A percentile compares a stretch with the other conserved stretches of the same genome.
Conservation (phyloP, 192 early-diverging fungal genomes). For the Phlyctochytrium arcticum region DNA sequence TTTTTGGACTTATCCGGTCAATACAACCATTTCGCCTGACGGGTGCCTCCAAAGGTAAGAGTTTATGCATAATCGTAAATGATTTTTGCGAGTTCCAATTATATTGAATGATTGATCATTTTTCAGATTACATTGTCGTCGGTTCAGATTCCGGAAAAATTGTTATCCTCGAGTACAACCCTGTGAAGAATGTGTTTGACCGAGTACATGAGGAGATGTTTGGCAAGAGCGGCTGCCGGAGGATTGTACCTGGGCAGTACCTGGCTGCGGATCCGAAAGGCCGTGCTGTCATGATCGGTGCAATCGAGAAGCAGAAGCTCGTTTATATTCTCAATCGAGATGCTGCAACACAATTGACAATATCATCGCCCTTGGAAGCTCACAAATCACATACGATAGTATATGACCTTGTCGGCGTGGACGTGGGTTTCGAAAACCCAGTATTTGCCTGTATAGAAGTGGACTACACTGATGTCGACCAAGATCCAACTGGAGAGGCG, state of each 20-base stretch:
- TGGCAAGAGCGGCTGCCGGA: slow-evolving; percentile 85
- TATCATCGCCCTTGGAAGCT: slow-evolving; percentile 96
- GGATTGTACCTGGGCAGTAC: slow-evolving; percentile 93
- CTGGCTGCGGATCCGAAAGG: slow-evolving; percentile 95
- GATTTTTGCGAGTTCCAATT: neutral
- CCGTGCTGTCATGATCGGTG: slow-evolving; percentile 91
- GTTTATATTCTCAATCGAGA: slow-evolving; percentile 98
- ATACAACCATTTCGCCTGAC: slow-evolving; percentile 82
- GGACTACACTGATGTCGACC: slow-evolving; percentile 77
- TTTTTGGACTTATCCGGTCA: slow-evolving; percentile 84
- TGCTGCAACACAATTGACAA: slow-evolving; percentile 68
- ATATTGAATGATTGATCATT: neutral
- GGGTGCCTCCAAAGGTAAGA: slow-evolving; percentile 78
- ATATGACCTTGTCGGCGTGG: slow-evolving; percentile 80
- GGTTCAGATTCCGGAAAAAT: slow-evolving; percentile 88
- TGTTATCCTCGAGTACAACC: slow-evolving; percentile 85
- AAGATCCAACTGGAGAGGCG: slow-evolving; percentile 68
- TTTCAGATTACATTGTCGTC: slow-evolving; percentile 82
- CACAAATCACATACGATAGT: slow-evolving; percentile 75
- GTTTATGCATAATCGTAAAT: neutral
- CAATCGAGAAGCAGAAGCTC: slow-evolving; percentile 90
- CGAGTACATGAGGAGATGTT: slow-evolving; percentile 89
- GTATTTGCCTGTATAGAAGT: slow-evolving; percentile 93
- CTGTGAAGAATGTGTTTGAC: slow-evolving; percentile 64
- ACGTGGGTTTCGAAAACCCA: slow-evolving; percentile 99